Base-by-base conservation (phyloP, 768 basidiomycete species). In the Rhodotorula sphaerocarpa region DNA sequence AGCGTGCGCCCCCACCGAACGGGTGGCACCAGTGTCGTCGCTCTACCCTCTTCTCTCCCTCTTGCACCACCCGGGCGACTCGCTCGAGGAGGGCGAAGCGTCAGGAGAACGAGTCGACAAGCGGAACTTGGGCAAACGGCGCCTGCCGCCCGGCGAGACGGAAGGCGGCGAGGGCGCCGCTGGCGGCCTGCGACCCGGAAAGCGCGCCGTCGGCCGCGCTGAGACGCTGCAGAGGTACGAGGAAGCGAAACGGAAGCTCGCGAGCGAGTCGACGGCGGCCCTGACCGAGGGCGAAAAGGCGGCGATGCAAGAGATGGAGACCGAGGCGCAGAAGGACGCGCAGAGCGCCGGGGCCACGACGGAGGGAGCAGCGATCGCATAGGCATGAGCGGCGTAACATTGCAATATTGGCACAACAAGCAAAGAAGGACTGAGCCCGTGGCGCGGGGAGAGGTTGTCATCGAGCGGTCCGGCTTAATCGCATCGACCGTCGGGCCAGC, bases 401-500 rank as follows among this genome's bases (percentile, higher is more conserved):
- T 51, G 50, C 50, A 6, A 31, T 51, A 23, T 27, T 28, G 34
- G 23, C 43, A 51, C 30, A 41, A 25, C 30, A 39, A 15, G 34
- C n/a, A 20, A 52, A 44, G 25, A 47, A 50, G 41, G 12, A 36
- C 20, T 2, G 47, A 4, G 31, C 16, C 30, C 23, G 34, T 10
- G n/a, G n/a, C n/a, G n/a, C n/a, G n/a, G n/a, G n/a, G n/a, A n/a
- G n/a, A n/a, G n/a, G n/a, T n/a, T n/a, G n/a, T n/a, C n/a, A n/a
- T n/a, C n/a, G n/a, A n/a, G n/a, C n/a, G n/a, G n/a, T n/a, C n/a
- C n/a, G n/a, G n/a, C n/a, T 61, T 46, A 91, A 79, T 92, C 90
- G 74, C 92, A 97, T 48, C 86, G 83, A 23, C 90, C 90, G 75
- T 96, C 89, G 7, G 75, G 70, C 28, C 88, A 87, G 1, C 91